These are phyloP conservation scores for Guadua angustifolia DNA, from an alignment of 176 grass and related monocot genomes.

Conservation along the genomic window DNA sequence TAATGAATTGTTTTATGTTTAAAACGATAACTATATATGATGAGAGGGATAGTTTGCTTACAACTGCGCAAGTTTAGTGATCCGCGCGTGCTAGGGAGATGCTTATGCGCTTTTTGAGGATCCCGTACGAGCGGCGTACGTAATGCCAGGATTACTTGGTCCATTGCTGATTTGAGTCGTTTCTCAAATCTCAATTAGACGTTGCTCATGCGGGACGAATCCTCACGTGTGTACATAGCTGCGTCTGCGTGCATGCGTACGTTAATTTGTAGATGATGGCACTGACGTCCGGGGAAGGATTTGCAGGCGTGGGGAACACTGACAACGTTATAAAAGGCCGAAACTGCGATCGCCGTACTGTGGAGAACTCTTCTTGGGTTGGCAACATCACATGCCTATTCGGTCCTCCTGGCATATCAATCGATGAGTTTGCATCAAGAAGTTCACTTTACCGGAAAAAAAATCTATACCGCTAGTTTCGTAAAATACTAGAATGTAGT, in stretches of 20 bases:
- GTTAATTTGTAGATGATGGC: neutral
- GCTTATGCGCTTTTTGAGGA: too few relatives aligned
- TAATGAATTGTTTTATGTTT: too few relatives aligned
- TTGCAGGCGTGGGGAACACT: slow-evolving; percentile 6
- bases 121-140: too few relatives aligned
- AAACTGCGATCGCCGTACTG: too few relatives aligned
- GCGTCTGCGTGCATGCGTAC: neutral
- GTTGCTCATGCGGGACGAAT: neutral
- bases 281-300: slow-evolving; percentile 32
- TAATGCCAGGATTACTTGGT: too few relatives aligned
- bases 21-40: too few relatives aligned
- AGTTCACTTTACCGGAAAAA: neutral
- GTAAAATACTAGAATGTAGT: neutral
- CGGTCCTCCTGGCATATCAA: neutral
- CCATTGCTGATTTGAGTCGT: too few relatives aligned
- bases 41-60: too few relatives aligned
- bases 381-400: neutral
- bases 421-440: neutral
- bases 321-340: neutral
- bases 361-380: neutral
- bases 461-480: neutral
- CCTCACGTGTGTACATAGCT: slow-evolving; percentile 12
- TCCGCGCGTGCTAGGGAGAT: too few relatives aligned
- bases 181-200: too few relatives aligned
- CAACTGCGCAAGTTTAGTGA: too few relatives aligned